Conservation (phyloP, 257 asterid genomes). For the Paulownia fortunei region DNA sequence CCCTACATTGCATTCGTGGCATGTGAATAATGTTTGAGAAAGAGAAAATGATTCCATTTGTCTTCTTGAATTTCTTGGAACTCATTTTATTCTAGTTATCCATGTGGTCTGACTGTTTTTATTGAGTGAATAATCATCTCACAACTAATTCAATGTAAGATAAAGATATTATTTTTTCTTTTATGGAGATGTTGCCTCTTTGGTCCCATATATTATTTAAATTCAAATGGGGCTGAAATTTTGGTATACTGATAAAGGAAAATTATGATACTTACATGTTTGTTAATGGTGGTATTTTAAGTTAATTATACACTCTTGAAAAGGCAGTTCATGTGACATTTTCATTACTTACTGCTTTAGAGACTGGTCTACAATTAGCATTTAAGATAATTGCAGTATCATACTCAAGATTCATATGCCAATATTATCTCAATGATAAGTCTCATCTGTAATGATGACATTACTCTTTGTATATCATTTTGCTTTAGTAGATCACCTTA, state of each 20-base stretch:
- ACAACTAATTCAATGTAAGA: background rate
- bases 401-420: background rate
- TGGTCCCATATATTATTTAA: background rate
- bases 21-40: background rate
- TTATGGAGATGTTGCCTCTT: background rate
- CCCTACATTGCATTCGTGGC: background rate
- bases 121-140: background rate
- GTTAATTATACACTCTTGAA: background rate
- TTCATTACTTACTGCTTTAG: background rate
- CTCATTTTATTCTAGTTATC: background rate
- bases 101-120: background rate
- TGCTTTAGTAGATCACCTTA: background rate
- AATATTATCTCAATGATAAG: constrained; percentile 3
- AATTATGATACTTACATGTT: background rate
- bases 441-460: background rate
- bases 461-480: background rate
- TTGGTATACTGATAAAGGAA: background rate
- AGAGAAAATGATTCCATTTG: background rate
- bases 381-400: constrained; percentile 11
- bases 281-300: background rate
- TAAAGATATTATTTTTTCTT: background rate
- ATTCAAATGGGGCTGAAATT: background rate
- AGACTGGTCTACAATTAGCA: background rate
- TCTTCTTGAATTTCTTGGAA: background rate
- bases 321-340: background rate